A percentile compares a stretch with the other conserved stretches of the same genome.
These are phyloP conservation scores for Elongisporangium prolatum DNA, from an alignment of 352 stramenopile genomes.

Conservation along the genomic window DNA sequence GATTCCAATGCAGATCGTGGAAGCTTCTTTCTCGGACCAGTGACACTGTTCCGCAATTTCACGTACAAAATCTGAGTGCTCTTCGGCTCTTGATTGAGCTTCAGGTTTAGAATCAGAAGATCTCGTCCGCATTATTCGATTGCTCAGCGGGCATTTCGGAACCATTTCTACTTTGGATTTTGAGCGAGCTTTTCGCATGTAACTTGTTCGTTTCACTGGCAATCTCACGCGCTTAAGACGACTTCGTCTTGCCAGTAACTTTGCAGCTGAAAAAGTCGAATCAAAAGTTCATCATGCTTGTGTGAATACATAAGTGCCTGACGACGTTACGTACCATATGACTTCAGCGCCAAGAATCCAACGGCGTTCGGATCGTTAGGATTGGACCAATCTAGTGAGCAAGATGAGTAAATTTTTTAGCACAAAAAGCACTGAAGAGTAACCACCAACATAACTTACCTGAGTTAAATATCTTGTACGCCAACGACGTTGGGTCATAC, in stretches of 20 bases:
- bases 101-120: conserved; percentile 8
- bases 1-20: conserved; percentile 30
- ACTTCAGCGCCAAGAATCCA: conserved; percentile 41
- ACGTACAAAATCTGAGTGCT: conserved; percentile 27
- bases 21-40: conserved; percentile 28
- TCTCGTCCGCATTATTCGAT: conserved; percentile 8
- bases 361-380: conserved; percentile 48
- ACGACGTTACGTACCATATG: conserved; percentile 24
- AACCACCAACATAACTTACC: conserved; percentile 17
- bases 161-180: not conserved
- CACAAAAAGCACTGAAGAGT: not conserved
- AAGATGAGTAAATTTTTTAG: conserved; percentile 1
- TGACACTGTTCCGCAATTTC: conserved; percentile 27
- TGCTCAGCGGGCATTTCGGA: not conserved
- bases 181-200: not conserved
- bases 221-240: not conserved
- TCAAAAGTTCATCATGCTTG: not conserved
- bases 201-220: not conserved
- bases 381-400: conserved; percentile 41
- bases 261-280: not conserved
- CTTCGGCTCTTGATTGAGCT: conserved; percentile 6
- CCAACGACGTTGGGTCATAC: conserved; percentile 45
- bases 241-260: not conserved
- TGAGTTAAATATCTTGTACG: conserved; percentile 67
- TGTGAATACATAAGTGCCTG: not conserved